A percentile compares a stretch with the other conserved stretches of the same genome.
Conservation (phyloP, 345 rosid genomes). For the Kandelia obovata region DNA sequence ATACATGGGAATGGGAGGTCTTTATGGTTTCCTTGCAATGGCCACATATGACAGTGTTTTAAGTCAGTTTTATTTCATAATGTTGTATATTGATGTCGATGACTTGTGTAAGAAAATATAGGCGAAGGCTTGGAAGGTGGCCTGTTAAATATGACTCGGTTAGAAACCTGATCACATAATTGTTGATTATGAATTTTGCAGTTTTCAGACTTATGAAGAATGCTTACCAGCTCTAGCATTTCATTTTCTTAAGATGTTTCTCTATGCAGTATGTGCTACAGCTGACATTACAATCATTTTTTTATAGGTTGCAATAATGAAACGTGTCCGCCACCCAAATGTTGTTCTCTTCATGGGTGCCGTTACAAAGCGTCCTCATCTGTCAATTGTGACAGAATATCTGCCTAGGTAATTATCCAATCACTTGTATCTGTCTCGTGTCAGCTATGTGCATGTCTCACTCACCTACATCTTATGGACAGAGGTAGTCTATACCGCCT, state of each 20-base stretch:
- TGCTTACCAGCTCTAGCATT: neutral
- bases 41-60: neutral
- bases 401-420: slow-evolving; percentile 61
- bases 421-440: neutral
- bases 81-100: neutral
- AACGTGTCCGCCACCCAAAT: slow-evolving; percentile 94
- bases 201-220: neutral
- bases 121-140: neutral
- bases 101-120: neutral
- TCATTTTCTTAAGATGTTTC: neutral
- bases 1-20: too few species aligned
- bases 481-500: slow-evolving; percentile 97
- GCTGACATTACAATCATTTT: neutral
- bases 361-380: slow-evolving; percentile 79
- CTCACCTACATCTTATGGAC: slow-evolving; percentile 16
- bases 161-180: neutral
- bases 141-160: neutral
- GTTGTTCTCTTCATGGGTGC: slow-evolving; percentile 99
- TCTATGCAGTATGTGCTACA: neutral
- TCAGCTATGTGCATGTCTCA: neutral
- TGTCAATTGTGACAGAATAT: slow-evolving; percentile 91
- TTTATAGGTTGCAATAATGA: slow-evolving; percentile 88
- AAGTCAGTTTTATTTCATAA: neutral
- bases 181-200: neutral
- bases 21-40: neutral